Evolutionary conservation across 805 yeast species (phyloP).

Genomic region (Vanderwaltozyma polyspora): DNA sequence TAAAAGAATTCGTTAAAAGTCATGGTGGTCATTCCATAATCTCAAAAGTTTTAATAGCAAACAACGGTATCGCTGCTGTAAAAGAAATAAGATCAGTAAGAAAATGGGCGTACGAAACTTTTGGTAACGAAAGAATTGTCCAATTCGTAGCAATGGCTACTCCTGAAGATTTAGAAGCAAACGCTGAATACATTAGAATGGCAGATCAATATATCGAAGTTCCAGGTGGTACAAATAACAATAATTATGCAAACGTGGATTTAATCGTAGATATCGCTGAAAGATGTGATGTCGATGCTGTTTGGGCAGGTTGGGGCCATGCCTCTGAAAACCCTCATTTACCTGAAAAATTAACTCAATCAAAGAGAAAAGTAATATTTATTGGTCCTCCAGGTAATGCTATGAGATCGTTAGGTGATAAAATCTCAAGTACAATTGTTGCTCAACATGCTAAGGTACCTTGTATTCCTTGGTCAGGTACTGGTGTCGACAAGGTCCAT

Average conservation of each 20-base stretch:
- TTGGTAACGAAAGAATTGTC: constrained; percentile 87
- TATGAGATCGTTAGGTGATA: constrained; percentile 97
- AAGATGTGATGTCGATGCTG: constrained; percentile 93
- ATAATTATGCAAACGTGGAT: constrained; percentile 96
- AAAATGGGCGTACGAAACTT: constrained; percentile 98
- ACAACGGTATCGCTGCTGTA: constrained; percentile 98
- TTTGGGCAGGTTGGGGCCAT: constrained; percentile 99
- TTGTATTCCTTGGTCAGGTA: constrained; percentile 99
- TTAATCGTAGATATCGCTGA: constrained; percentile 95
- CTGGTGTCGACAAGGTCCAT: constrained; percentile 79
- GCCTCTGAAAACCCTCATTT: constrained; percentile 96
- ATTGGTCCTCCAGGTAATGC: constrained; percentile 99
- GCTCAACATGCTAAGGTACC: constrained; percentile 99
- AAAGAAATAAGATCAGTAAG: constrained; percentile 94
- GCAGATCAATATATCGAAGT: constrained; percentile 97
- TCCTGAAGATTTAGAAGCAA: constrained; percentile 93
- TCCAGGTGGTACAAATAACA: constrained; percentile 98
- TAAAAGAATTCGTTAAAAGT: constrained; percentile 73
- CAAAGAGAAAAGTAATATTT: constrained; percentile 79
- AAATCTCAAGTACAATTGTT: constrained; percentile 93
- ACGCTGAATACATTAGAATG: constrained; percentile 97
- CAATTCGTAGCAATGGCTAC: constrained; percentile 98
- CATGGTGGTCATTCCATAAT: constrained; percentile 95
- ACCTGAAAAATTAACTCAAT: constrained; percentile 87
- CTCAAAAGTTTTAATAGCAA: constrained; percentile 80